Evolutionary conservation across 2,329 filamentous ascomycete species (phyloP).

Genomic region (Fusarium bulbicola): DNA sequence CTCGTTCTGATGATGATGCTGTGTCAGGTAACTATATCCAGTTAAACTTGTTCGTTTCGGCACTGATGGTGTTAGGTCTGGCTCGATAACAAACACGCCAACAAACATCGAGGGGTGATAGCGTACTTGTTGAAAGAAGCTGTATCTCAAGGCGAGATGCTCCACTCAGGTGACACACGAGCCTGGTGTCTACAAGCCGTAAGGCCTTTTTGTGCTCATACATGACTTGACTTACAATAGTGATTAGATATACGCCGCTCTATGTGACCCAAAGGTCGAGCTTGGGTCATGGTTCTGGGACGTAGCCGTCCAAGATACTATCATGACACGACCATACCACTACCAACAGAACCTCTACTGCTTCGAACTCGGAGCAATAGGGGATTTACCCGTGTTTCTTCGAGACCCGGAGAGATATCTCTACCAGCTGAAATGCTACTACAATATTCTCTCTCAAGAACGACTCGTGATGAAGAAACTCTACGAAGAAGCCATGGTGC

Average conservation of each 20-base stretch:
- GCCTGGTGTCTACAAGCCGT: constrained; percentile 11
- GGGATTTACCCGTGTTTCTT: constrained; percentile 13
- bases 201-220: accelerated
- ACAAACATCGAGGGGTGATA: constrained; percentile 7
- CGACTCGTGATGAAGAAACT: not conserved
- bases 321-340: constrained; percentile 5
- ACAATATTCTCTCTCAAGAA: constrained; percentile 8
- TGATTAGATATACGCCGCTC: constrained; percentile 2
- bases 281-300: constrained; percentile 28
- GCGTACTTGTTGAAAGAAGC: constrained; percentile 1
- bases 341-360: constrained; percentile 10
- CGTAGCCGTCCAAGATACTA: not conserved
- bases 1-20: constrained; percentile 19
- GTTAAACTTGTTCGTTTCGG: accelerated
- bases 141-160: not conserved
- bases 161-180: constrained; percentile 3
- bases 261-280: constrained; percentile 2
- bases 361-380: constrained; percentile 9
- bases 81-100: constrained; percentile 19
- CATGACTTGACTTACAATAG: not conserved
- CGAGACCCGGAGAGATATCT: constrained; percentile 12
- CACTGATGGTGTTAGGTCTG: constrained; percentile 2
- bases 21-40: not conserved
- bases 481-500: not conserved
- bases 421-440: constrained; percentile 20